These are phyloP conservation scores for Davidsoniella neocaledoniae DNA, from an alignment of 2,329 filamentous ascomycete species.

Conservation along the genomic window DNA sequence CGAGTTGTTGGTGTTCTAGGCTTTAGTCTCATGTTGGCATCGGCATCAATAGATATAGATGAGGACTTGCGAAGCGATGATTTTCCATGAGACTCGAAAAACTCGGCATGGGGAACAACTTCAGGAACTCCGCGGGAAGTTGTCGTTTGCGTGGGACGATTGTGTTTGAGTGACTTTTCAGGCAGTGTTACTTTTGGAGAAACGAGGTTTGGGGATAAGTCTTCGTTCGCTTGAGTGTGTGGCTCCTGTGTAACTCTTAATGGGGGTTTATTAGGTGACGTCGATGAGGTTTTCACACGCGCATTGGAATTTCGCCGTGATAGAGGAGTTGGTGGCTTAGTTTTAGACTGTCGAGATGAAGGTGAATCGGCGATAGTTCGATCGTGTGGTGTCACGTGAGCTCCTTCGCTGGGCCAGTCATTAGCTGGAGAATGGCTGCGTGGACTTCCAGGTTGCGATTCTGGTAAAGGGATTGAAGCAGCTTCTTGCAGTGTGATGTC, in stretches of 20 bases:
- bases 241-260: constrained; percentile 18
- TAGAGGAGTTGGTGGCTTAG: constrained; percentile 4
- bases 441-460: constrained; percentile 6
- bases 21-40: not conserved
- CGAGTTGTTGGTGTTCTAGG: constrained; percentile 1
- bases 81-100: constrained; percentile 5
- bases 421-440: constrained; percentile 2
- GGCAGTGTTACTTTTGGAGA: constrained; percentile 17
- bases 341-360: not conserved
- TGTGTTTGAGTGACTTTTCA: constrained; percentile 5
- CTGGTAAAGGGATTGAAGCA: constrained; percentile 8
- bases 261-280: constrained; percentile 4
- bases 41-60: not conserved
- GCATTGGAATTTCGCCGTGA: constrained; percentile 15
- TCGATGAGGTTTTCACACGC: constrained; percentile 14
- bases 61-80: not conserved
- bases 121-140: constrained; percentile 1
- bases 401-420: not conserved
- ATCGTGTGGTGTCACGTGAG: not conserved
- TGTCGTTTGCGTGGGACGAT: not conserved
- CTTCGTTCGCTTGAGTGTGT: constrained; percentile 17
- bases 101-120: constrained; percentile 5
- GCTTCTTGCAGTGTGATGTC: constrained; percentile 10
- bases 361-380: not conserved
- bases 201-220: constrained; percentile 18